Evolutionary conservation across 2,329 filamentous ascomycete genomes (phyloP).

Genomic region (Tolypocladium guangdongense): DNA sequence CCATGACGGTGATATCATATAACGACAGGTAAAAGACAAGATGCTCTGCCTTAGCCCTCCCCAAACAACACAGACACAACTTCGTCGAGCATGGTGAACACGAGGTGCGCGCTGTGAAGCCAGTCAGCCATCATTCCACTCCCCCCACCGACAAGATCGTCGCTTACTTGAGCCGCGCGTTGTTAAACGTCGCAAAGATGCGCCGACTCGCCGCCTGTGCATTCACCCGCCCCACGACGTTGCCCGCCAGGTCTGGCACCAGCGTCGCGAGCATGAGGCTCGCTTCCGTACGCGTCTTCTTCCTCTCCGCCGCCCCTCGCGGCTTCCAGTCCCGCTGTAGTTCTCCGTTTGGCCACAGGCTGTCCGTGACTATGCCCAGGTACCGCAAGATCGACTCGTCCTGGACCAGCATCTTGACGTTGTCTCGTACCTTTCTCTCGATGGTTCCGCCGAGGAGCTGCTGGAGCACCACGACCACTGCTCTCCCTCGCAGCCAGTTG

Average conservation of each 20-base stretch:
- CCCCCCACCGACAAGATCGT: neutral
- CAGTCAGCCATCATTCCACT: conserved; percentile 6
- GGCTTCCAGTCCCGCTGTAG: conserved; percentile 37
- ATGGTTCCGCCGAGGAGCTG: conserved; percentile 93
- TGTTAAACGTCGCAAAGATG: conserved; percentile 86
- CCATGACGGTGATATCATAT: neutral
- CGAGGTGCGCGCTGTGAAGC: conserved; percentile 48
- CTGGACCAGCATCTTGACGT: conserved; percentile 59
- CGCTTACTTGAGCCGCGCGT: conserved; percentile 72
- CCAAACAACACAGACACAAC: conserved; percentile 54
- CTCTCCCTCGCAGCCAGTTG: conserved; percentile 92
- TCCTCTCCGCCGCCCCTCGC: conserved; percentile 62
- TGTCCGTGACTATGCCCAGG: conserved; percentile 59
- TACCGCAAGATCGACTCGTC: conserved; percentile 73
- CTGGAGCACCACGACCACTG: conserved; percentile 91
- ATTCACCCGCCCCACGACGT: conserved; percentile 86
- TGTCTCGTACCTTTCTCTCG: conserved; percentile 87
- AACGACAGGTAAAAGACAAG: neutral
- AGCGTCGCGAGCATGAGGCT: conserved; percentile 81
- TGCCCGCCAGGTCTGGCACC: conserved; percentile 81
- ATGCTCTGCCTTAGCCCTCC: conserved; percentile 12
- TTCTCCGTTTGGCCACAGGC: conserved; percentile 70
- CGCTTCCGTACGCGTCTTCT: conserved; percentile 74
- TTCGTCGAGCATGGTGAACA: conserved; percentile 63
- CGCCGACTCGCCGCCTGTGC: conserved; percentile 82